Evolutionary conservation across 2,329 filamentous ascomycete species (phyloP).

Genomic region (Talaromyces sp.): DNA sequence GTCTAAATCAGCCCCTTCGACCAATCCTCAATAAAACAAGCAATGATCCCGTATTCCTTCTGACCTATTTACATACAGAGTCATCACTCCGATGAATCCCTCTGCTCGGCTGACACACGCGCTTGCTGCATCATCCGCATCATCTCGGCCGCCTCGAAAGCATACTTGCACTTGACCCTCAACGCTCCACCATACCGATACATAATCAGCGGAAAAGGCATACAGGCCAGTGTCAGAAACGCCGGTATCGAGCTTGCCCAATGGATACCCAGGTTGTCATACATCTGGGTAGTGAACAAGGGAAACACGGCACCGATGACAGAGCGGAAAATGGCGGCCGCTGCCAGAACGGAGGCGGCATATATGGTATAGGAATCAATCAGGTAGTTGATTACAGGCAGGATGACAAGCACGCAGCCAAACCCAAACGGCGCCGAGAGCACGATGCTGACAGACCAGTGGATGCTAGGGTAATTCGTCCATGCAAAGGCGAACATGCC

Average conservation of each 20-base stretch:
- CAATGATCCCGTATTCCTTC: background rate
- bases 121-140: conserved; percentile 8
- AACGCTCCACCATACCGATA: conserved; percentile 31
- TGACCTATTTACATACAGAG: background rate
- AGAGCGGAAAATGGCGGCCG: conserved; percentile 38
- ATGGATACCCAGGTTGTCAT: conserved; percentile 34
- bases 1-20: background rate
- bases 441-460: conserved; percentile 29
- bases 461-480: conserved; percentile 41
- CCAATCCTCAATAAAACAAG: background rate
- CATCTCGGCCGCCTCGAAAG: conserved; percentile 12
- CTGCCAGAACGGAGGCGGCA: conserved; percentile 31
- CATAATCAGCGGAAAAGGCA: conserved; percentile 34
- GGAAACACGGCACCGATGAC: conserved; percentile 40
- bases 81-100: background rate
- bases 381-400: conserved; percentile 31
- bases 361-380: conserved; percentile 33
- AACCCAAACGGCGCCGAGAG: conserved; percentile 27
- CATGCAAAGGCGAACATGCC: conserved; percentile 53
- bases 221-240: conserved; percentile 32
- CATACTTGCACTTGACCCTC: conserved; percentile 32
- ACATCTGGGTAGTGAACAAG: conserved; percentile 38
- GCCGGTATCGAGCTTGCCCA: conserved; percentile 38
- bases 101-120: background rate
- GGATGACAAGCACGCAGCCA: conserved; percentile 29